Base-by-base conservation (phyloP, 768 basidiomycete genomes). In the Macrolepiota dolichaula region DNA sequence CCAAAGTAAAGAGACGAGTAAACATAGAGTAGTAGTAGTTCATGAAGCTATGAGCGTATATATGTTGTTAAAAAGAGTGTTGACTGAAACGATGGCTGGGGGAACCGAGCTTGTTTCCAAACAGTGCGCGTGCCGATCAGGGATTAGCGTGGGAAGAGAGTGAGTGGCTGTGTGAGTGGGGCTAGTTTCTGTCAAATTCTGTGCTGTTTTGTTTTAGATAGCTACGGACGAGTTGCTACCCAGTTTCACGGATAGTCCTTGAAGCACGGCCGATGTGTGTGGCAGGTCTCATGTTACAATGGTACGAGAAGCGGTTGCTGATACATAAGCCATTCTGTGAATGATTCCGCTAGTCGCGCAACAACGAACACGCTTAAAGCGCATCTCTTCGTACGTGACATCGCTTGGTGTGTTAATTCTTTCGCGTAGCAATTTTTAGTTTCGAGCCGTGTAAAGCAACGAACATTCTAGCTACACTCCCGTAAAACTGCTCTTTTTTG, bases 331-430 rank as follows among this genome's bases (percentile, higher is more conserved):
- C 22, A 24, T 22, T n/a, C n/a, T n/a, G 24, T 36, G n/a, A 54
- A 17, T 15, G 47, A 27, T 58, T 38, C 57, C 57, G 47, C 32
- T 58, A 36, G 47, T 15, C 57, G 57, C 57, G 57, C 47, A 58
- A 47, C 29, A 36, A 47, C 29, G 22, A 57, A 38, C 22, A 46
- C 46, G 55, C 55, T 47, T 47, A 46, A n/a, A n/a, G n/a, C n/a
- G 19, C 22, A 17, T 12, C 35, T 38, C 15, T 17, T 47, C 19
- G 55, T 46, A 49, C 32, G 46, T 58, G 57, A 49, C 57, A 51
- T 51, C 57, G 57, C 47, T 38, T 58, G 49, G 24, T 27, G 24
- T 27, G 35, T 37, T 17, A 15, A 50, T 50, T 35, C 19, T 29
- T n/a, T 38, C 57, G 57, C 36, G 57, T 58, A 58, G 27, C 57